Evolutionary conservation across 495 filamentous ascomycete genomes (phyloP).

Genomic region (Immersiella caudata): DNA sequence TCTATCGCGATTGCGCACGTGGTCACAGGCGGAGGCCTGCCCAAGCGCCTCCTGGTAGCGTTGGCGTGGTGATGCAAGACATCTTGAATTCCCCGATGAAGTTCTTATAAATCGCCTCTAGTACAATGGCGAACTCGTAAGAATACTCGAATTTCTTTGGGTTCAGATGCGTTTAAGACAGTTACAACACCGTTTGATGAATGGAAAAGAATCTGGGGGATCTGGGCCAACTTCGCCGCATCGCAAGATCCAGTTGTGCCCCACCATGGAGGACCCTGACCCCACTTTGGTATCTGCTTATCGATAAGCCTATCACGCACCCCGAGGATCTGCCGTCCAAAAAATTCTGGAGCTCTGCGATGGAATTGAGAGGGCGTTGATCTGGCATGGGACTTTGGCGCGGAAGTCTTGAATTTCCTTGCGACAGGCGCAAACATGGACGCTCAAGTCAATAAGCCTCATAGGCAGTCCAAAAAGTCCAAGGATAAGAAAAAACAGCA

Average conservation of each 20-base stretch:
- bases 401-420: constrained; percentile 5
- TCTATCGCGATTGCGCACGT: not conserved
- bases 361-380: constrained; percentile 16
- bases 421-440: constrained; percentile 61
- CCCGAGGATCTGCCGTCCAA: constrained; percentile 29
- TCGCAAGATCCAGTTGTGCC: not conserved
- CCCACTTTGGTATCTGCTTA: constrained; percentile 25
- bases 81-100: not conserved
- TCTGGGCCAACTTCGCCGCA: no score
- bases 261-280: not conserved
- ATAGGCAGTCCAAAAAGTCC: constrained; percentile 78
- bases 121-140: no score
- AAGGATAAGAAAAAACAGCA: constrained; percentile 88
- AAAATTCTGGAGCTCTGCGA: constrained; percentile 35
- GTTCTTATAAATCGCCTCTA: not conserved
- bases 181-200: not conserved
- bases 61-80: not conserved
- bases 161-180: not conserved
- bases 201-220: no score
- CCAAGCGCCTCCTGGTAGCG: not conserved
- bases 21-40: not conserved
- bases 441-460: constrained; percentile 80
- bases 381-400: constrained; percentile 19
- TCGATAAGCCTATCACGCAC: constrained; percentile 30
- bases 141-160: no score